A percentile compares a stretch with the other conserved stretches of the same genome.
These are phyloP conservation scores for Mycena haematopus DNA, from an alignment of 768 basidiomycete genomes.

Conservation along the genomic window DNA sequence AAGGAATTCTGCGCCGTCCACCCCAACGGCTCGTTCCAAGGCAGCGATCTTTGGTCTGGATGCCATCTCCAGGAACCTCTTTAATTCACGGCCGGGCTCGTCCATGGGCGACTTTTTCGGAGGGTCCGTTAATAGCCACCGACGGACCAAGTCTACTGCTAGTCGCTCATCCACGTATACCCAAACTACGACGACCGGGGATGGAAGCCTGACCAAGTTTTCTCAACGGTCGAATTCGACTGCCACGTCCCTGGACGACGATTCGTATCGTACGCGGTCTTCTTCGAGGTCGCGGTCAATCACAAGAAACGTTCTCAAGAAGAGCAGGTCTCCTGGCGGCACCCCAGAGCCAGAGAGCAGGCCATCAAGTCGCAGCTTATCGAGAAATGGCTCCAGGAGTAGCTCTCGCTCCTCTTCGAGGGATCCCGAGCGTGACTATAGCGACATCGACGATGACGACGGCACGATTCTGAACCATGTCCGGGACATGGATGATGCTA, in stretches of 20 bases:
- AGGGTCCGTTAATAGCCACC: constrained; percentile 70
- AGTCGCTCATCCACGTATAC: constrained; percentile 80
- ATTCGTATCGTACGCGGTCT: constrained; percentile 52
- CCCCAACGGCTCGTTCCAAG: constrained; percentile 81
- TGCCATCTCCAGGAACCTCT: constrained; percentile 88
- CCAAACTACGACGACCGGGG: constrained; percentile 69
- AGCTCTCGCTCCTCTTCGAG: constrained; percentile 48
- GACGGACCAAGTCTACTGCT: constrained; percentile 70
- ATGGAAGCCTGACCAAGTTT: constrained; percentile 71
- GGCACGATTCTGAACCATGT: constrained; percentile 43
- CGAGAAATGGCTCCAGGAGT: constrained; percentile 40
- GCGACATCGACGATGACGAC: constrained; percentile 56
- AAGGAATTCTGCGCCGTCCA: constrained; percentile 76
- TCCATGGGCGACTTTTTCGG: constrained; percentile 80
- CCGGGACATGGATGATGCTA: constrained; percentile 64
- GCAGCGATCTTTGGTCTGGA: constrained; percentile 91
- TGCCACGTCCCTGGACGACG: constrained; percentile 66
- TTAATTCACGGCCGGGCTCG: constrained; percentile 71
- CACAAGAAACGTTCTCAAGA: constrained; percentile 42
- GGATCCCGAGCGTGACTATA: constrained; percentile 47
- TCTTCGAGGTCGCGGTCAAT: constrained; percentile 51
- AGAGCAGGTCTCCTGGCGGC: constrained; percentile 51
- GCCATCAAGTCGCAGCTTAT: constrained; percentile 49
- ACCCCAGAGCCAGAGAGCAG: constrained; percentile 53
- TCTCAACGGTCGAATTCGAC: constrained; percentile 76